A percentile compares a stretch with the other conserved stretches of the same genome.
Conservation (phyloP, 2,329 filamentous ascomycete genomes). For the Aspergillus ibericus region DNA sequence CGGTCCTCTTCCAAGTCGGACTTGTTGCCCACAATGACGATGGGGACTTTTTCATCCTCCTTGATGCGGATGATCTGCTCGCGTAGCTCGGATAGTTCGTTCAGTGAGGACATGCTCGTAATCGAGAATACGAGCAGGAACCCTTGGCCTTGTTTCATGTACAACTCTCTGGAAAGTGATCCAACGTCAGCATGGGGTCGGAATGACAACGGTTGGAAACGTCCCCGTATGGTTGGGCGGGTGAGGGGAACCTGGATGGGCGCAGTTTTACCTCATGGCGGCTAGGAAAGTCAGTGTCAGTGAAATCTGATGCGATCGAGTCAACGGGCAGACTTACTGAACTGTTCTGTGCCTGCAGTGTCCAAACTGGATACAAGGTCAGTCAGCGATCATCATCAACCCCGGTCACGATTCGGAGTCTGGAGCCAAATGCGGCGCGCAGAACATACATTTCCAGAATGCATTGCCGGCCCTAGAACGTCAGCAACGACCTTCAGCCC, state of each 20-base stretch:
- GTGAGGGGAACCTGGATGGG: not conserved
- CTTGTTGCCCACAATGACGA: conserved; percentile 92
- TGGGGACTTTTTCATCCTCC: conserved; percentile 78
- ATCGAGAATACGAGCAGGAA: conserved; percentile 93
- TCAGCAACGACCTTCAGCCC: conserved; percentile 31
- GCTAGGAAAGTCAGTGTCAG: conserved; percentile 40
- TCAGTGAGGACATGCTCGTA: conserved; percentile 78
- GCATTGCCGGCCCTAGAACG: conserved; percentile 73
- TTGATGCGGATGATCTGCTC: conserved; percentile 92
- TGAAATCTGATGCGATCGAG: not conserved
- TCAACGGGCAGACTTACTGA: conserved; percentile 64
- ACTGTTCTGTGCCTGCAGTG: conserved; percentile 88
- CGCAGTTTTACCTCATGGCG: conserved; percentile 55
- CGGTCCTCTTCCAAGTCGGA: conserved; percentile 85
- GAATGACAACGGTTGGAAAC: not conserved
- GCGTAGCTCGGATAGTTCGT: conserved; percentile 75
- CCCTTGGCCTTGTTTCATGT: conserved; percentile 91
- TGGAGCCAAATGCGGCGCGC: not conserved
- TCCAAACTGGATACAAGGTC: conserved; percentile 61
- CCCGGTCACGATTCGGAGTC: not conserved
- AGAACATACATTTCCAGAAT: conserved; percentile 78
- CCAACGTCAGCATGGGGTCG: conserved; percentile 10
- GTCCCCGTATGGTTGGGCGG: not conserved
- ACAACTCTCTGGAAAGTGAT: conserved; percentile 62
- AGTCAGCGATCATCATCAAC: conserved; percentile 6